Evolutionary conservation across 2,329 filamentous ascomycete species (phyloP).

Genomic region (Colletotrichum sp.): DNA sequence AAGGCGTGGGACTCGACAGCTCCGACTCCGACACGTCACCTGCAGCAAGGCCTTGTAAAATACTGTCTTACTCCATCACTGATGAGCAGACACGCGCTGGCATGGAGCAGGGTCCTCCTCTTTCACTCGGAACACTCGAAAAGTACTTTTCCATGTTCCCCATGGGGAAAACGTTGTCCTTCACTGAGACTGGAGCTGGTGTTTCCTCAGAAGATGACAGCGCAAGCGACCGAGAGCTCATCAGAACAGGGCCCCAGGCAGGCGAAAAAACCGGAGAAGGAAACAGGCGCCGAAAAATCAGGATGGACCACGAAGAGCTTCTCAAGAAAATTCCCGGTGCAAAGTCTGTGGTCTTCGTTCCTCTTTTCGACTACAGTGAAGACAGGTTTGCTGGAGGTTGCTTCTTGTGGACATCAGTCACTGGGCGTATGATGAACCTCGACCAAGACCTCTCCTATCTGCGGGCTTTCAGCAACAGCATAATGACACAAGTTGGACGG

Average conservation of each 20-base stretch:
- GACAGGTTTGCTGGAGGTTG: slow-evolving; percentile 38
- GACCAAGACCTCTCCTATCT: slow-evolving; percentile 37
- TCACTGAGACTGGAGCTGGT: slow-evolving; percentile 30
- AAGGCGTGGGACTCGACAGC: slow-evolving; percentile 28
- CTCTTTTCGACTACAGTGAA: slow-evolving; percentile 38
- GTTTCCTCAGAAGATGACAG: slow-evolving; percentile 37
- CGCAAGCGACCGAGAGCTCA: slow-evolving; percentile 28
- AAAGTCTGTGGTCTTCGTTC: slow-evolving; percentile 38
- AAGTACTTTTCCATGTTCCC: slow-evolving; percentile 35
- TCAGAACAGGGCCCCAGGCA: neutral
- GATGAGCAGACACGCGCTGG: slow-evolving; percentile 27
- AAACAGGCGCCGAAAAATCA: slow-evolving; percentile 18
- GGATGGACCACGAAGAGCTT: slow-evolving; percentile 36
- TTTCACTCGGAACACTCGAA: slow-evolving; percentile 32
- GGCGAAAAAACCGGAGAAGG: neutral
- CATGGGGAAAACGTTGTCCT: slow-evolving; percentile 33
- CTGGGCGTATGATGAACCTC: slow-evolving; percentile 39
- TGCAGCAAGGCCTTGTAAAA: slow-evolving; percentile 29
- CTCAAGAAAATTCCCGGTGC: slow-evolving; percentile 37
- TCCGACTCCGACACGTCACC: slow-evolving; percentile 33
- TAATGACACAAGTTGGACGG: slow-evolving; percentile 61
- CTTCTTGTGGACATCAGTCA: slow-evolving; percentile 38
- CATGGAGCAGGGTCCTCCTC: slow-evolving; percentile 30
- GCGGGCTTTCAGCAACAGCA: slow-evolving; percentile 44
- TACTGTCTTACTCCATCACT: slow-evolving; percentile 31